A percentile compares a stretch with the other conserved stretches of the same genome.
Conservation (phyloP, 139 green algal genomes). For the Gonium pectorale region DNA sequence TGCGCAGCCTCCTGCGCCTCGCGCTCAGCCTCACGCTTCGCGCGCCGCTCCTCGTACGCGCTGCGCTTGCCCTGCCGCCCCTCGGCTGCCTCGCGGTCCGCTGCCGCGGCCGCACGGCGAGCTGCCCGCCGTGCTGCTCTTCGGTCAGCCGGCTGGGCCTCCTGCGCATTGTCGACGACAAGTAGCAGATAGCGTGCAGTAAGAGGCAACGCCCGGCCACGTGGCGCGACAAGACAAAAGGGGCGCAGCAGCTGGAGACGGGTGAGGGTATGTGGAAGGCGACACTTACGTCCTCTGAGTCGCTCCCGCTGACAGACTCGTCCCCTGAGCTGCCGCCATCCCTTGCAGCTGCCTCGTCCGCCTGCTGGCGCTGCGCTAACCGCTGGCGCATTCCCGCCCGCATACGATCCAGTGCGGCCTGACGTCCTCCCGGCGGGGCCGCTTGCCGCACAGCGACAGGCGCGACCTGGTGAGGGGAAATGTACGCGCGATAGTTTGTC, state of each 20-base stretch:
- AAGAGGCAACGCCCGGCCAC: too few relatives aligned
- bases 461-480: neutral
- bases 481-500: neutral
- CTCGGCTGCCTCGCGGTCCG: conserved; percentile 16
- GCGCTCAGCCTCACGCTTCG: conserved; percentile 69
- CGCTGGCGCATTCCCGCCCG: conserved; percentile 30
- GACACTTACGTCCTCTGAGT: conserved; percentile 25
- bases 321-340: neutral
- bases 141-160: neutral
- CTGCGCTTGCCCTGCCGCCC: conserved; percentile 46
- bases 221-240: too few relatives aligned
- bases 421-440: neutral
- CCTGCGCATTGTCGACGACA: too few relatives aligned
- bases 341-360: neutral
- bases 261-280: too few relatives aligned
- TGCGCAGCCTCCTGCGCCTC: conserved; percentile 78
- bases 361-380: neutral
- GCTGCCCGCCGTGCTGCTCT: conserved; percentile 30
- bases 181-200: too few relatives aligned
- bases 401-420: conserved; percentile 31
- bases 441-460: neutral
- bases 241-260: too few relatives aligned
- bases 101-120: conserved; percentile 44
- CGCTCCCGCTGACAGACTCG: neutral
- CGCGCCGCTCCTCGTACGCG: conserved; percentile 72